Conservation (phyloP, 768 basidiomycete genomes). For the Pholiota conissans region DNA sequence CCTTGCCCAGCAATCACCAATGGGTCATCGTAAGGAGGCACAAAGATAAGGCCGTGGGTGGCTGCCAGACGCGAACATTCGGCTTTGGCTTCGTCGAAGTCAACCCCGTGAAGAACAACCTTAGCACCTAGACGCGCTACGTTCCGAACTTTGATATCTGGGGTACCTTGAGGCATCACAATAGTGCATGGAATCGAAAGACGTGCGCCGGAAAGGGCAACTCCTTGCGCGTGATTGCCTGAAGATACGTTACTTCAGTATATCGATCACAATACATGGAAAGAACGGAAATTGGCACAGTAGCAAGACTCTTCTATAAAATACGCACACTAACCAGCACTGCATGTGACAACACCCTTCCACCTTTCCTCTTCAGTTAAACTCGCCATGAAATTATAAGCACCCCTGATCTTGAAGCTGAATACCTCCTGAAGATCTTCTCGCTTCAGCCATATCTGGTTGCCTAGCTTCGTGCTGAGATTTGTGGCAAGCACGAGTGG, state of each 20-base stretch:
- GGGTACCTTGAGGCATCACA: conserved; percentile 95
- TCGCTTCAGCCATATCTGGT: conserved; percentile 94
- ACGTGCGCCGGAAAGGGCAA: conserved; percentile 89
- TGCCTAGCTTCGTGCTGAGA: conserved; percentile 85
- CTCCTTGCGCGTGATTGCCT: conserved; percentile 99
- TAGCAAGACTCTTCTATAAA: background rate
- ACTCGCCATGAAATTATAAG: conserved; percentile 97
- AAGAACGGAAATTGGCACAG: background rate
- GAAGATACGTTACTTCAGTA: conserved; percentile 4
- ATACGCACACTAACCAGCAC: conserved; percentile 85
- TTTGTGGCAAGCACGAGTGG: conserved; percentile 87
- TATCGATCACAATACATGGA: background rate
- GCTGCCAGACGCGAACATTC: conserved; percentile 88
- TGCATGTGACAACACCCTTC: conserved; percentile 98
- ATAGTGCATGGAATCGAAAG: conserved; percentile 96
- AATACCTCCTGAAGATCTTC: conserved; percentile 98
- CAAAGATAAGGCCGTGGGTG: conserved; percentile 78
- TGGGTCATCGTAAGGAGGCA: conserved; percentile 97
- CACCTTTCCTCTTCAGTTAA: conserved; percentile 87
- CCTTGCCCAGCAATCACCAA: conserved; percentile 97
- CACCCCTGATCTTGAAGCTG: conserved; percentile 98
- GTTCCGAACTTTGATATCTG: conserved; percentile 93
- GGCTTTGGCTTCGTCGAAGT: conserved; percentile 95
- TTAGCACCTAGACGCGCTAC: conserved; percentile 95
- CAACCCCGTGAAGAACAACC: conserved; percentile 86